phyloP scores from a whole-genome alignment of 2,329 filamentous ascomycete genomes.

The Magnaporthales sp. region DNA sequence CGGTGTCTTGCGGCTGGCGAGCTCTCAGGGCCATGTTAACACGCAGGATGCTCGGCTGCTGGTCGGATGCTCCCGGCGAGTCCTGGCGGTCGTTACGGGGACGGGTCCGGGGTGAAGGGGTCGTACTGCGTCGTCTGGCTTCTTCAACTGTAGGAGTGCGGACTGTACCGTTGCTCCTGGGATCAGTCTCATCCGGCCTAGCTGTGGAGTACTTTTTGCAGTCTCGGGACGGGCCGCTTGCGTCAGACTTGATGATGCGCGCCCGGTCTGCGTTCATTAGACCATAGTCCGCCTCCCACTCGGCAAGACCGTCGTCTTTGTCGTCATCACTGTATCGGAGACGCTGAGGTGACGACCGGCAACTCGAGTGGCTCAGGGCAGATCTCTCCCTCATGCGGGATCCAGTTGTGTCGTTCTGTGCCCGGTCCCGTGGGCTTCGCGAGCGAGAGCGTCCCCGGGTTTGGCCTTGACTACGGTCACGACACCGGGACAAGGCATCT shows the following conservation, averaged over 20 bases:
- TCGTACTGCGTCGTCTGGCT: neutral
- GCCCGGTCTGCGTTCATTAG: neutral
- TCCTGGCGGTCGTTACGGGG: neutral
- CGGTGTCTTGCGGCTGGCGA: neutral
- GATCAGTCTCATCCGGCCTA: neutral
- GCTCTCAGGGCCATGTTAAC: neutral
- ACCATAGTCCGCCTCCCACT: neutral
- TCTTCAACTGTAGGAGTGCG: neutral
- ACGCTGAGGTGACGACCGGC: neutral
- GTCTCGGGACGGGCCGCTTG: neutral
- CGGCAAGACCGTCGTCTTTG: neutral
- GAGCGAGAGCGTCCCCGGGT: neutral
- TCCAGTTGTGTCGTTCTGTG: neutral
- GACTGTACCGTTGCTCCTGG: neutral
- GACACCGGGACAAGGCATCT: neutral
- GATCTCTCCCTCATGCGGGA: neutral
- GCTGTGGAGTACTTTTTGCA: neutral
- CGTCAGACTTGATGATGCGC: neutral
- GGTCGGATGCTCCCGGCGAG: neutral
- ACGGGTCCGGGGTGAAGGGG: neutral
- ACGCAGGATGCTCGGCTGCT: neutral
- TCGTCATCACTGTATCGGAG: neutral
- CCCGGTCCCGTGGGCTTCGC: neutral
- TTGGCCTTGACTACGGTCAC: neutral
- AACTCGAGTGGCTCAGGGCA: neutral